Evolutionary conservation across 768 basidiomycete genomes (phyloP).

Genomic region (Podaxis sp.): DNA sequence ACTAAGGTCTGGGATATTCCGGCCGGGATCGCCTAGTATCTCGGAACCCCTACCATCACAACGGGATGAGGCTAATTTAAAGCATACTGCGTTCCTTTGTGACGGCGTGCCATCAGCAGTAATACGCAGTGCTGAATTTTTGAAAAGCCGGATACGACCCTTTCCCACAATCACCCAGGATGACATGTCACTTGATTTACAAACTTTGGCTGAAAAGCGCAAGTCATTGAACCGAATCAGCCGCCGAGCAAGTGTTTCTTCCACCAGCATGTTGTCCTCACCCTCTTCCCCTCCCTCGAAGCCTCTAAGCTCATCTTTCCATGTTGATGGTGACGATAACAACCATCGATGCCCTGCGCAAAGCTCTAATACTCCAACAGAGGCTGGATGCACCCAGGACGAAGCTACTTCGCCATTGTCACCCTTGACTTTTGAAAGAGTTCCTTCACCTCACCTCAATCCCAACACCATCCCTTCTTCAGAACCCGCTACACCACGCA

Average conservation of each 20-base stretch:
- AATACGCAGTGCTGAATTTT: conserved; percentile 5
- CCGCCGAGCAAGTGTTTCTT: conserved; percentile 10
- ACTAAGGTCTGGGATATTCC: not conserved
- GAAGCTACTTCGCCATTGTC: conserved; percentile 9
- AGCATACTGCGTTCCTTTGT: not conserved
- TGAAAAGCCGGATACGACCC: not conserved
- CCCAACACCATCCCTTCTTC: conserved; percentile 18
- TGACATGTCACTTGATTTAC: conserved; percentile 7
- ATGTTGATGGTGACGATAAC: not conserved
- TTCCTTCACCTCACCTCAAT: conserved; percentile 24
- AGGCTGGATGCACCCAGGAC: conserved; percentile 13
- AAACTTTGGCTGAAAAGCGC: not conserved
- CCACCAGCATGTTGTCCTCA: conserved; percentile 11
- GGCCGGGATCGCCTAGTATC: not conserved
- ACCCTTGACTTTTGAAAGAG: conserved; percentile 7
- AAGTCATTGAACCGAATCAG: not conserved
- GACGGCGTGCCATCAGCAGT: conserved; percentile 8
- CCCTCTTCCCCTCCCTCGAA: not conserved
- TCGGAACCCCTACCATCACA: not conserved
- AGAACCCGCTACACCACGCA: conserved; percentile 7
- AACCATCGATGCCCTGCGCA: not conserved
- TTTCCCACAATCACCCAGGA: conserved; percentile 11
- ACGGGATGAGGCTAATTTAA: not conserved
- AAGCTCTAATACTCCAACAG: not conserved
- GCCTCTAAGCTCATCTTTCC: not conserved